These are phyloP conservation scores for Rhodotorula sp. DNA, from an alignment of 1,284 basidiomycete genomes.

Conservation along the genomic window DNA sequence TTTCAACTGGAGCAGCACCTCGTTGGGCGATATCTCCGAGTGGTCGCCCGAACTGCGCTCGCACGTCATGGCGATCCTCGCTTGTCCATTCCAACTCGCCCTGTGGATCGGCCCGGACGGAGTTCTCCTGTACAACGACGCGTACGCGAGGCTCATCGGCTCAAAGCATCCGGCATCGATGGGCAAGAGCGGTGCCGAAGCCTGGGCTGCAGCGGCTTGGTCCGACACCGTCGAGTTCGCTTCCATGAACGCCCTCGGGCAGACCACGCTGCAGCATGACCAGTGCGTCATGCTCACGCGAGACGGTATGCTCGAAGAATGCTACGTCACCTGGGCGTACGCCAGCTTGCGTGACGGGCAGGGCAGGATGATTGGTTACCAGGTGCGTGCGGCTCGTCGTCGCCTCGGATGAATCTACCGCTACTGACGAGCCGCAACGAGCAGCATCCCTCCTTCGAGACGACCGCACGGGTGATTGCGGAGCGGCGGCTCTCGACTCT, in stretches of 20 bases:
- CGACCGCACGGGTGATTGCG: conserved; percentile 40
- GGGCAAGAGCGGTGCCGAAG: too few relatives aligned
- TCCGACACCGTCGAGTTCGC: too few relatives aligned
- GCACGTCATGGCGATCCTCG: conserved; percentile 29
- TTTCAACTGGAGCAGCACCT: conserved; percentile 13
- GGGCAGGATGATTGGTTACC: conserved; percentile 28
- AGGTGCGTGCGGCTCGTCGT: not conserved
- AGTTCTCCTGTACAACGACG: conserved; percentile 1
- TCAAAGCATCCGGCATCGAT: conserved; percentile 34
- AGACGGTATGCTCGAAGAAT: conserved; percentile 31
- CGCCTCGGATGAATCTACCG: too few relatives aligned
- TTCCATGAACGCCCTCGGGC: too few relatives aligned
- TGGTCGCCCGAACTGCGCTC: conserved; percentile 25
- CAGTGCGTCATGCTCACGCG: conserved; percentile 17
- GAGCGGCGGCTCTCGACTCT: conserved; percentile 35
- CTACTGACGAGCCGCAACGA: not conserved
- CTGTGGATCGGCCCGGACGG: conserved; percentile 22
- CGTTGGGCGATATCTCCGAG: conserved; percentile 12
- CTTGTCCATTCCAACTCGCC: conserved; percentile 22
- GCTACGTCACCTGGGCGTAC: conserved; percentile 12
- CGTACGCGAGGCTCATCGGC: conserved; percentile 1
- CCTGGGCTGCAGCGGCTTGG: too few relatives aligned
- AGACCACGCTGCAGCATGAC: not conserved
- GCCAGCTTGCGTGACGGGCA: conserved; percentile 9
- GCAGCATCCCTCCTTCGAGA: conserved; percentile 31